These are phyloP conservation scores for Allomyces macrogynus DNA, from an alignment of 192 early-diverging fungal species.

Conservation along the genomic window DNA sequence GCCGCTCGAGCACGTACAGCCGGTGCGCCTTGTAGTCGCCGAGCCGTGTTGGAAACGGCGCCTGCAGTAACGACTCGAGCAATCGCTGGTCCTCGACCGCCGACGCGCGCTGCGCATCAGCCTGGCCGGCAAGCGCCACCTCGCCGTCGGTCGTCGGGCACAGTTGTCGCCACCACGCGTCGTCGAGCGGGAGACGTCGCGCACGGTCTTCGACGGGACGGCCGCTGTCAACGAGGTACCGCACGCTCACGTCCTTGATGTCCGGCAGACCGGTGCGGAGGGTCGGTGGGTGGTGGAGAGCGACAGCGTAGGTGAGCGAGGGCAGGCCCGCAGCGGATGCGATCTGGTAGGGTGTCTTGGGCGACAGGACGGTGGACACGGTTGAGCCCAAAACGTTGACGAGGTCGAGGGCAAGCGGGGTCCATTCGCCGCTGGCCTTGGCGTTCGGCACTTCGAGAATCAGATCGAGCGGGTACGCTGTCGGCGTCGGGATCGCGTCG, in stretches of 20 bases:
- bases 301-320: neutral
- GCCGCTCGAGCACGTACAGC: slow-evolving; percentile 3
- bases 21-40: neutral
- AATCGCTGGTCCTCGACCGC: neutral
- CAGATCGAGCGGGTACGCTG: neutral
- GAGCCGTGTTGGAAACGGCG: neutral
- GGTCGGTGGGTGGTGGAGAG: neutral
- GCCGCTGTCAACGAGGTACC: neutral
- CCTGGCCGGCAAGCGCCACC: neutral
- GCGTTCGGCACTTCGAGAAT: neutral
- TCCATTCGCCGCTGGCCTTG: neutral
- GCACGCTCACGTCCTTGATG: neutral
- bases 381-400: neutral
- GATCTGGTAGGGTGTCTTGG: neutral
- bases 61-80: neutral
- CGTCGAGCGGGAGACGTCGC: neutral
- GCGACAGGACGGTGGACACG: neutral
- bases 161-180: neutral
- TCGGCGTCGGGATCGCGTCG: neutral
- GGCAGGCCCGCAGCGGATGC: neutral
- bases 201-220: neutral
- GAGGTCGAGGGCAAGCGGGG: neutral
- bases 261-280: neutral
- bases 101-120: neutral
- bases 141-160: neutral